Base-by-base conservation (phyloP, 495 filamentous ascomycete species). In the Jackrogersella minutella region DNA sequence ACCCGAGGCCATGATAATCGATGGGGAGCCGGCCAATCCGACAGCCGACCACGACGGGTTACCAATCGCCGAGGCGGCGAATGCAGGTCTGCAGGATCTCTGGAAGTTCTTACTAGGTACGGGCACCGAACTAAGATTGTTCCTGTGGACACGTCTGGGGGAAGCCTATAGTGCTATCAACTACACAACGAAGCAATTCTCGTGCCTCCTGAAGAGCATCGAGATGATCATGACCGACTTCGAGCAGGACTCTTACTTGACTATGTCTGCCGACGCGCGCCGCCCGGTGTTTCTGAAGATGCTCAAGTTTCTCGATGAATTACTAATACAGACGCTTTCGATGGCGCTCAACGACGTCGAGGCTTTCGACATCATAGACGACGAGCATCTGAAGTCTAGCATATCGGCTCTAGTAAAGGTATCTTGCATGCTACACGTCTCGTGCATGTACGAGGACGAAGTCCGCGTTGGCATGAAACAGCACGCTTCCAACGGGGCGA, bases 111-210 rank as follows among this genome's bases (percentile, higher is more conserved):
- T 99, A 14, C 84, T 91, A 51, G 86, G 84, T 24, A 93, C 90
- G 14, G 90, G 89, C 74, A 87, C 93, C 2, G 90, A 92, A 49
- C 77, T 98, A 36, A 86, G 91, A 52, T 77, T 98, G 2, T 90
- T 93, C 60, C 79, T 99, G 1, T 98, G 94, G 93, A 87, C 89
- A 30, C 87, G 90, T 58, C 85, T 99, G 11, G 87, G 91, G 21
- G 90, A 93, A 30, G 93, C 96, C 0, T 98, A 99, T 70, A 85
- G 86, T 62, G 84, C 84, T 28, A 93, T 97, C 55, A 85, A 90
- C 11, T 94, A 96, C 70, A 82, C 85, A 5, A 91, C 93, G 0
- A 96, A 96, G 71, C 88, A 96, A 22, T 85, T 98, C 19, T 92
- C 88, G 0, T 97, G 93, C 75, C 86, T 91, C 66, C 80, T 98